A percentile compares a stretch with the other conserved stretches of the same genome.
phyloP scores from a whole-genome alignment of 2,329 filamentous ascomycete species.

The Annulohypoxylon truncatum region DNA sequence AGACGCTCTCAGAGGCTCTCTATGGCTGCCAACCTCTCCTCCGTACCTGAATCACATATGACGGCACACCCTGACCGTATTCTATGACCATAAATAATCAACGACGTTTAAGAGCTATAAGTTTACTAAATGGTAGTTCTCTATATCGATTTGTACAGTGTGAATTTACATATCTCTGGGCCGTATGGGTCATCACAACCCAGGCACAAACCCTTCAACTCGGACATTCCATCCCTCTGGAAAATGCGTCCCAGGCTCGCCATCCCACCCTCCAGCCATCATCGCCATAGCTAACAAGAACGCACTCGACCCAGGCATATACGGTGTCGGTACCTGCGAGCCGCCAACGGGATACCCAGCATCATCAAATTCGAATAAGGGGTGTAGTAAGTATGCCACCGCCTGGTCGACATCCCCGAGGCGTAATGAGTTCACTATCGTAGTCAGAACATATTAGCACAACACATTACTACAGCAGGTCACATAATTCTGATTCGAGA shows the following conservation, averaged over 20 bases:
- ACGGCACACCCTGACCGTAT: too few species aligned
- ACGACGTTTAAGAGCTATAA: too few species aligned
- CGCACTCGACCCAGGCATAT: conserved; percentile 64
- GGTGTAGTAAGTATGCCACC: conserved; percentile 59
- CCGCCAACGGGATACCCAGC: conserved; percentile 66
- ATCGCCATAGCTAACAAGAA: conserved; percentile 65
- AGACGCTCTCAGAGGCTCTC: too few species aligned
- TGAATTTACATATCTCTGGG: not conserved
- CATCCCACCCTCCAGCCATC: conserved; percentile 69
- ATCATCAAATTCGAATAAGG: conserved; percentile 66
- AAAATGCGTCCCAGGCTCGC: conserved; percentile 58
- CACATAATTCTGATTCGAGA: not conserved
- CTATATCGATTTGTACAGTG: not conserved
- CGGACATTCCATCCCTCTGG: conserved; percentile 60
- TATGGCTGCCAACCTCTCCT: too few species aligned
- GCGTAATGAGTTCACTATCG: conserved; percentile 55
- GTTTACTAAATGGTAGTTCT: not conserved
- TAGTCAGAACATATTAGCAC: not conserved
- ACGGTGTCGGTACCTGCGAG: conserved; percentile 65
- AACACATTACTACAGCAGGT: not conserved
- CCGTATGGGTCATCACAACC: conserved; percentile 43
- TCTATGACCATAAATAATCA: too few species aligned
- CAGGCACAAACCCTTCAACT: conserved; percentile 60
- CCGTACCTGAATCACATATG: too few species aligned
- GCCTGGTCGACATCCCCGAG: conserved; percentile 55